These are phyloP conservation scores for Sugiyamaella smithiae DNA, from an alignment of 805 yeast genomes.

Conservation along the genomic window DNA sequence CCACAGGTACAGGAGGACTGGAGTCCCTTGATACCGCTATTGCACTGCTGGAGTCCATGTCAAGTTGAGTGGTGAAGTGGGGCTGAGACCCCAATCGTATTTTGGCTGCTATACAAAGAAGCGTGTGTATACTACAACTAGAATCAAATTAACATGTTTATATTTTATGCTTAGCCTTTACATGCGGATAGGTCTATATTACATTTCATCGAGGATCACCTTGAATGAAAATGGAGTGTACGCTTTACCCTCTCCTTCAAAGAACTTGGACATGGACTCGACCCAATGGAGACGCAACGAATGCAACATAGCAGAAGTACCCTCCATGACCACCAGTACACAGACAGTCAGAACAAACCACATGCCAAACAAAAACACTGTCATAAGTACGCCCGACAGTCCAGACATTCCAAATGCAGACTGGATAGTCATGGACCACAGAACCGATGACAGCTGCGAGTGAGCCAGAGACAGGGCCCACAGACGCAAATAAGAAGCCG, in stretches of 20 bases:
- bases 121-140: no score
- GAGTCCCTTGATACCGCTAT: not conserved
- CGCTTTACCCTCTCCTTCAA: conserved; percentile 92
- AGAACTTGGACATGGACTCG: conserved; percentile 97
- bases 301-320: conserved; percentile 98
- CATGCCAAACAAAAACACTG: conserved; percentile 82
- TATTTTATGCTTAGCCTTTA: no score
- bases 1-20: not conserved
- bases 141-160: no score
- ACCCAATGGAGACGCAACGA: conserved; percentile 99
- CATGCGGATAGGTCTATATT: no score
- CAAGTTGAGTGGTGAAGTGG: conserved; percentile 1
- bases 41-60: not conserved
- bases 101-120: no score
- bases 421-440: conserved; percentile 93
- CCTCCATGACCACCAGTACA: conserved; percentile 94
- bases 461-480: conserved; percentile 98
- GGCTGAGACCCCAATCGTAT: not conserved
- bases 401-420: conserved; percentile 73
- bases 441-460: conserved; percentile 89
- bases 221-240: conserved; percentile 83
- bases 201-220: no score
- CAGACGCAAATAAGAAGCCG: conserved; percentile 91
- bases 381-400: conserved; percentile 61
- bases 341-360: conserved; percentile 93